These are phyloP conservation scores for Aspergillus cristatus DNA, from an alignment of 495 filamentous ascomycete genomes.

Conservation along the genomic window DNA sequence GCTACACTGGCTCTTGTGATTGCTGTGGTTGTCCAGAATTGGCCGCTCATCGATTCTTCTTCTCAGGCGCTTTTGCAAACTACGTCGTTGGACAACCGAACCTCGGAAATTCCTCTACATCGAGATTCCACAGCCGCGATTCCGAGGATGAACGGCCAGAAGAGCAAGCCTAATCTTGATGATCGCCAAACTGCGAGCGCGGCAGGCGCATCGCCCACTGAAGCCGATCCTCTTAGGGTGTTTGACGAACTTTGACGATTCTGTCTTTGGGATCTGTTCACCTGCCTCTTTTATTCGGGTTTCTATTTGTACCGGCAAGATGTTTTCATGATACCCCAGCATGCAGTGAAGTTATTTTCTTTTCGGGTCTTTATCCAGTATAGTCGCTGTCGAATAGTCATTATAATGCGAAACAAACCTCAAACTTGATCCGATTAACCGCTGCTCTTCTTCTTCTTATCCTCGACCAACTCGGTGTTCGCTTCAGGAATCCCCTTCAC, in stretches of 20 bases:
- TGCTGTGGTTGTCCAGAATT: conserved; percentile 31
- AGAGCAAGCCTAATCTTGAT: conserved; percentile 7
- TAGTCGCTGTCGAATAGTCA: no score
- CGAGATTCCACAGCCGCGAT: not conserved
- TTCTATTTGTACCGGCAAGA: not conserved
- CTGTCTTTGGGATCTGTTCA: no score
- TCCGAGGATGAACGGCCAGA: not conserved
- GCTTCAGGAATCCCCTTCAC: conserved; percentile 81
- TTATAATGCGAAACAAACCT: not conserved
- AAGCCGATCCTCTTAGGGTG: conserved; percentile 21
- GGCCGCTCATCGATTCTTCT: conserved; percentile 8
- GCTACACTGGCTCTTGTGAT: conserved; percentile 31
- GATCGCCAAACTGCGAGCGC: conserved; percentile 9
- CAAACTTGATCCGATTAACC: conserved; percentile 2
- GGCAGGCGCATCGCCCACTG: conserved; percentile 5
- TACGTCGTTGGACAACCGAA: conserved; percentile 1
- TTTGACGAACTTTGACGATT: conserved; percentile 26
- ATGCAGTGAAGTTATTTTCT: not conserved
- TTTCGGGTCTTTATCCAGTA: no score
- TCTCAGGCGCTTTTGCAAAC: not conserved
- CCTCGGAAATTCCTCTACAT: not conserved
- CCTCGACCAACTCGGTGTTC: conserved; percentile 89
- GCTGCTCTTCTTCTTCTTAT: conserved; percentile 70
- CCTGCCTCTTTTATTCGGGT: no score
- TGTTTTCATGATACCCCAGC: conserved; percentile 12